Evolutionary conservation across 2,329 filamentous ascomycete species (phyloP), one percentile per base, ranked within the genome.

Genomic region (Penicillium aurantiogriseum): DNA sequence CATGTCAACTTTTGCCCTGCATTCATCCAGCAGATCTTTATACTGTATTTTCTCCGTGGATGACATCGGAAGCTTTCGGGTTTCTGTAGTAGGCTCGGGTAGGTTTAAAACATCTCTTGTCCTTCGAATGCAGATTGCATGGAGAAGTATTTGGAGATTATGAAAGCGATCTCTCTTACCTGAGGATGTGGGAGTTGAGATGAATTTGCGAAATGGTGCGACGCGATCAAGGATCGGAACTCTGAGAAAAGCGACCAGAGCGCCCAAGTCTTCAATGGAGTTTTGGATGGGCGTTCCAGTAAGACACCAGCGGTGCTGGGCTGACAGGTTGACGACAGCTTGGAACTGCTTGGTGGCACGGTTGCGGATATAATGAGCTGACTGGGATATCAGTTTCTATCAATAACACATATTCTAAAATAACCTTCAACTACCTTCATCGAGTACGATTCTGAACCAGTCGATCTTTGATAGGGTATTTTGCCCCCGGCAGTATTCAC

Each of bases 261-360:
- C 74, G 0, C 79, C 81, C 4, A 85, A 74, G 48, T 85, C 82
- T 7, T 79, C 77, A 0, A 85, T 70, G 2, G 70, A 71, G 60
- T 85, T 85, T 56, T 85, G 82, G 25, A 85, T 79, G 0, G 82
- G 82, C 0, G 81, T 84, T 0, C 81, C 81, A 0, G 80, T 80
- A 0, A 83, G 70, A 59, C 80, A 83, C 82, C 82, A 85, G 9
- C 82, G 74, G 0, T 74, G 77, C 2, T 72, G 69, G 0, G 81
- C 77, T 1, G 64, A 54, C 0, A 85, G 69, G 0, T 74, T 69
- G 23, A 67, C 62, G 4, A 79, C 79, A 0, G 79, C 74, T 1
- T 71, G 73, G 57, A 80, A 74, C 10, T 81, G 74, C 0, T 70
- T 73, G 1, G 80, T 83, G 5, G 76, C 69, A 19, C 73, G 74